Conservation (phyloP, 495 filamentous ascomycete genomes). For the Zalerion maritima region DNA sequence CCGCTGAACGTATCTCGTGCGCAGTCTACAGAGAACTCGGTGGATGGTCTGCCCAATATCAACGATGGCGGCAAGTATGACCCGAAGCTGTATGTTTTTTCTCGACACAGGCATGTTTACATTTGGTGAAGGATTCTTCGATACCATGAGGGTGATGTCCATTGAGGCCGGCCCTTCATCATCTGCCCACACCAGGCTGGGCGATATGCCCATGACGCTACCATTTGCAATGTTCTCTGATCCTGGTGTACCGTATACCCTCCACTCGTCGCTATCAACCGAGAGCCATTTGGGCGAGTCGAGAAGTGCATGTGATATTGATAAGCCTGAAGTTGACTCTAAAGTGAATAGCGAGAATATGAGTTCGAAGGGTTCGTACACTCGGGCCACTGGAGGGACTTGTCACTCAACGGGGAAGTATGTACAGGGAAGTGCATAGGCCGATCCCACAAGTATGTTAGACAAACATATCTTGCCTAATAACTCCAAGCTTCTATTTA, state of each 20-base stretch:
- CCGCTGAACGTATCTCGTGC: slow-evolving; percentile 23
- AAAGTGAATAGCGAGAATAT: slow-evolving; percentile 57
- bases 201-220: slow-evolving; percentile 24
- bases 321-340: slow-evolving; percentile 24
- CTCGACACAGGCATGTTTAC: slow-evolving; percentile 20
- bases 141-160: slow-evolving; percentile 48
- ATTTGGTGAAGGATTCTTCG: slow-evolving; percentile 25
- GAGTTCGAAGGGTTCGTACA: slow-evolving; percentile 49
- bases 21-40: slow-evolving; percentile 23
- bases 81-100: slow-evolving; percentile 26
- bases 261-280: slow-evolving; percentile 45
- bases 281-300: slow-evolving; percentile 55
- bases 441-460: too few relatives aligned
- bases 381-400: slow-evolving; percentile 58
- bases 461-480: too few relatives aligned
- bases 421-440: too few relatives aligned
- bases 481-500: too few relatives aligned
- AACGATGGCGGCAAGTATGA: slow-evolving; percentile 24
- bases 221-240: slow-evolving; percentile 38
- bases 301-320: slow-evolving; percentile 46
- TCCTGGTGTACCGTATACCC: slow-evolving; percentile 50
- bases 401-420: slow-evolving; percentile 65
- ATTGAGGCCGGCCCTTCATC: slow-evolving; percentile 38
- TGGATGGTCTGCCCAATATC: slow-evolving; percentile 21
- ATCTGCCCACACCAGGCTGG: slow-evolving; percentile 50